Evolutionary conservation across 305 asterid genomes (phyloP).

Genomic region (Ruellia speciosa): DNA sequence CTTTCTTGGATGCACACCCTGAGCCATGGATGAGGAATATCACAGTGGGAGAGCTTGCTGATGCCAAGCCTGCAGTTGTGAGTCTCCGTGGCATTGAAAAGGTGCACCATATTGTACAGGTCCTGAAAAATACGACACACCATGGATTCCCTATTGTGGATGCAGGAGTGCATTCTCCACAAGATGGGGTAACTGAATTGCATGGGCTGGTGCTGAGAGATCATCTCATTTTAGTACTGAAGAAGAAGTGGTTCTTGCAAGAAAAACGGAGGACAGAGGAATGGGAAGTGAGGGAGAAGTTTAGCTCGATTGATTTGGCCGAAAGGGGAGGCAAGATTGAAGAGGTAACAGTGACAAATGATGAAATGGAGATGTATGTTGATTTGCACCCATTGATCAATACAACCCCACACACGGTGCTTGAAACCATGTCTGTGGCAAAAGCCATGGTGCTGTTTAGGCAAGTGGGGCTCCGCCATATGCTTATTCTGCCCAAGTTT

Average conservation of each 20-base stretch:
- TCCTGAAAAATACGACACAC: constrained; percentile 66
- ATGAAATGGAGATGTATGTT: constrained; percentile 80
- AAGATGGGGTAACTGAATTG: constrained; percentile 42
- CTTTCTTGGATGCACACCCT: constrained; percentile 79
- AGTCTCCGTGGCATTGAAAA: constrained; percentile 64
- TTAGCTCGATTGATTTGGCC: constrained; percentile 68
- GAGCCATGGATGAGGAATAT: constrained; percentile 97
- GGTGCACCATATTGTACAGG: constrained; percentile 67
- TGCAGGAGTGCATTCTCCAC: constrained; percentile 19
- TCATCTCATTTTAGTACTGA: constrained; percentile 60
- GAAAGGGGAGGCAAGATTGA: constrained; percentile 62
- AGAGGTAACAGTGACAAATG: constrained; percentile 51
- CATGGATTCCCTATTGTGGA: constrained; percentile 84
- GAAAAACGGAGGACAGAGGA: constrained; percentile 66
- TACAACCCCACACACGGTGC: constrained; percentile 70
- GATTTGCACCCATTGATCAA: constrained; percentile 85
- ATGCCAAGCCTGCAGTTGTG: constrained; percentile 67
- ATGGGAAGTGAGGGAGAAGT: constrained; percentile 74
- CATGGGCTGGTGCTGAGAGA: constrained; percentile 78
- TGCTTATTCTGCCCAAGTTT: constrained; percentile 71
- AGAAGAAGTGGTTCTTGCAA: constrained; percentile 71
- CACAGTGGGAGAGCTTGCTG: constrained; percentile 73
- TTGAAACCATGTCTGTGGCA: constrained; percentile 82
- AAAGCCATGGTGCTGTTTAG: constrained; percentile 81
- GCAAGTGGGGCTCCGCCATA: constrained; percentile 85